These are phyloP conservation scores for Thelephora ganbajun DNA, from an alignment of 768 basidiomycete genomes.

Conservation along the genomic window DNA sequence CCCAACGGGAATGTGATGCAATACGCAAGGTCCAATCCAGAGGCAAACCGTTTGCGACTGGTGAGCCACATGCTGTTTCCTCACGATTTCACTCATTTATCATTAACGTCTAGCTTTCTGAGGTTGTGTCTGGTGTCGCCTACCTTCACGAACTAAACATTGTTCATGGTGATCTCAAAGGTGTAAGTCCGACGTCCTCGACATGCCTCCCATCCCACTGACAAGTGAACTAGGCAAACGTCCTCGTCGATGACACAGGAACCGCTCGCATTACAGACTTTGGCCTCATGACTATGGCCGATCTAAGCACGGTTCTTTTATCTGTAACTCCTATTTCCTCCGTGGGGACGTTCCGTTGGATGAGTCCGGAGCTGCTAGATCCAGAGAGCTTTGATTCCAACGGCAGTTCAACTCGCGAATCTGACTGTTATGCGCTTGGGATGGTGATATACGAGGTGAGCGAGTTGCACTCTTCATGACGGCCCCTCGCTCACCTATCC, in stretches of 20 bases:
- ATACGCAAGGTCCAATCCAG: conserved; percentile 5
- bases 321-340: neutral
- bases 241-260: conserved; percentile 10
- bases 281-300: conserved; percentile 9
- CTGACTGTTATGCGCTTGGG: neutral
- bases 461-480: conserved; percentile 8
- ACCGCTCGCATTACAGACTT: conserved; percentile 12
- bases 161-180: too few species aligned
- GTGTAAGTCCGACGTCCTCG: too few species aligned
- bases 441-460: conserved; percentile 2
- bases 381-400: neutral
- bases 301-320: conserved; percentile 6
- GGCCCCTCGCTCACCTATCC: too few species aligned
- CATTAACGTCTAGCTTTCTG: too few species aligned
- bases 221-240: conserved; percentile 8
- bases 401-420: neutral
- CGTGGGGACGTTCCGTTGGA: conserved; percentile 8
- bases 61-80: conserved; percentile 1
- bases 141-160: too few species aligned
- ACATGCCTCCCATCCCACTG: too few species aligned
- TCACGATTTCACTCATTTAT: neutral
- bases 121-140: too few species aligned
- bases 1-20: conserved; percentile 4
- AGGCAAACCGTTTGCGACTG: conserved; percentile 4
- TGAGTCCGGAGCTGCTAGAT: neutral